phyloP scores from a whole-genome alignment of 1,139 yeast species.

The Lizanozyma gosingica region DNA sequence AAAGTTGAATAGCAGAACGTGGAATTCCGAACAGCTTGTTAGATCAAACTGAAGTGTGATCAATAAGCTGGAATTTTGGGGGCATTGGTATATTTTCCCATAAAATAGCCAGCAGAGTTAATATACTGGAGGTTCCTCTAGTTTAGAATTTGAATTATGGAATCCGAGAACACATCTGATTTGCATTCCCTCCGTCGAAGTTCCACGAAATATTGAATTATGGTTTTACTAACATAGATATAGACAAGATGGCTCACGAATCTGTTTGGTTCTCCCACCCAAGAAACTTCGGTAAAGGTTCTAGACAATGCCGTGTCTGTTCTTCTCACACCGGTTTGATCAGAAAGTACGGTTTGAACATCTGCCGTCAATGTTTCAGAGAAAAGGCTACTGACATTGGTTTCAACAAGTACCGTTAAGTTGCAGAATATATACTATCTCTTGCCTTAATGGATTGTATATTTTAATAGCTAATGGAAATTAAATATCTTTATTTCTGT shows the following conservation, averaged over 20 bases:
- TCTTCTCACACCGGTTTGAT: slow-evolving; percentile 98
- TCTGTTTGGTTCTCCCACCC: slow-evolving; percentile 99
- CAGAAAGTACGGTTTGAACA: slow-evolving; percentile 99
- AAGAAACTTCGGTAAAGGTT: slow-evolving; percentile 99
- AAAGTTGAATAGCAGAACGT: too few species aligned
- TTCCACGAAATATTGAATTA: too few species aligned
- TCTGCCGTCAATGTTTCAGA: slow-evolving; percentile 99
- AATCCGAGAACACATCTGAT: too few species aligned
- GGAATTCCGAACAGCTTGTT: too few species aligned
- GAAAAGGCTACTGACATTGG: slow-evolving; percentile 99
- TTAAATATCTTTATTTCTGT: slow-evolving; percentile 1
- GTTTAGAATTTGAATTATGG: too few species aligned
- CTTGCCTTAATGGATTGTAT: slow-evolving; percentile 1
- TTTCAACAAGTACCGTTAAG: slow-evolving; percentile 97
- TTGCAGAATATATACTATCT: slow-evolving; percentile 4
- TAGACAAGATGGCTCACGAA: slow-evolving; percentile 94
- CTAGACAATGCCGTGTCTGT: slow-evolving; percentile 99
- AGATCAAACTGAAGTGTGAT: too few species aligned
- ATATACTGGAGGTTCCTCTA: too few species aligned
- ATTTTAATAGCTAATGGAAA: neutral
- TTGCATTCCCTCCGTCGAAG: too few species aligned
- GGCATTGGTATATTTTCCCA: too few species aligned
- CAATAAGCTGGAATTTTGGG: too few species aligned
- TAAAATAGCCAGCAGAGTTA: too few species aligned
- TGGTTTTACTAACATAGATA: neutral